phyloP scores from a whole-genome alignment of 352 stramenopile species.

The Pythium insidiosum region DNA sequence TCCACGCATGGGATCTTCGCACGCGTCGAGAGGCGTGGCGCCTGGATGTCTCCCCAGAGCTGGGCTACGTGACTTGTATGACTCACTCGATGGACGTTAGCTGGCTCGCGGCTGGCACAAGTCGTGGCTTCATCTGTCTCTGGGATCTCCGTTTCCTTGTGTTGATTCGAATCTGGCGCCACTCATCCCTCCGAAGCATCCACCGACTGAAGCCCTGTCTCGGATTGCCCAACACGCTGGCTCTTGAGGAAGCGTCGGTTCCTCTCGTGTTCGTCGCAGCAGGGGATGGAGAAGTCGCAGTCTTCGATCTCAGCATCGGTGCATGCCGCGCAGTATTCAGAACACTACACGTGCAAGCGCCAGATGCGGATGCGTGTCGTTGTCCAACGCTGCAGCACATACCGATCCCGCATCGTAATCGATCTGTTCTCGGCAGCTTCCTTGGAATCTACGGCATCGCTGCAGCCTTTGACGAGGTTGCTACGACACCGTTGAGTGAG shows the following conservation, averaged over 20 bases:
- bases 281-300: constrained; percentile 89
- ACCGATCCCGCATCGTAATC: constrained; percentile 63
- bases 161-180: constrained; percentile 94
- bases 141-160: constrained; percentile 96
- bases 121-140: constrained; percentile 91
- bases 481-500: constrained; percentile 56
- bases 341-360: constrained; percentile 69
- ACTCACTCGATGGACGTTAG: constrained; percentile 92
- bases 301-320: constrained; percentile 85
- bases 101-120: constrained; percentile 94
- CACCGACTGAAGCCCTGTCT: constrained; percentile 84
- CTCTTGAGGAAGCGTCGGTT: constrained; percentile 62
- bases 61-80: constrained; percentile 94
- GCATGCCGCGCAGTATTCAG: constrained; percentile 90
- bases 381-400: constrained; percentile 72
- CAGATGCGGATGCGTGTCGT: constrained; percentile 65
- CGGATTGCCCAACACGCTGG: constrained; percentile 68
- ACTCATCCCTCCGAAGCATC: constrained; percentile 89
- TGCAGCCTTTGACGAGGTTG: constrained; percentile 79
- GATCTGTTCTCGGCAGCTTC: constrained; percentile 66
- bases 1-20: constrained; percentile 90
- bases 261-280: constrained; percentile 93
- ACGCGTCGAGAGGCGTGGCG: constrained; percentile 89
- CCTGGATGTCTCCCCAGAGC: constrained; percentile 88
- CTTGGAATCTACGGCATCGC: constrained; percentile 75